Evolutionary conservation across 257 asterid species (phyloP), one percentile per base, ranked within the genome.

Genomic region (Scutellaria minor): DNA sequence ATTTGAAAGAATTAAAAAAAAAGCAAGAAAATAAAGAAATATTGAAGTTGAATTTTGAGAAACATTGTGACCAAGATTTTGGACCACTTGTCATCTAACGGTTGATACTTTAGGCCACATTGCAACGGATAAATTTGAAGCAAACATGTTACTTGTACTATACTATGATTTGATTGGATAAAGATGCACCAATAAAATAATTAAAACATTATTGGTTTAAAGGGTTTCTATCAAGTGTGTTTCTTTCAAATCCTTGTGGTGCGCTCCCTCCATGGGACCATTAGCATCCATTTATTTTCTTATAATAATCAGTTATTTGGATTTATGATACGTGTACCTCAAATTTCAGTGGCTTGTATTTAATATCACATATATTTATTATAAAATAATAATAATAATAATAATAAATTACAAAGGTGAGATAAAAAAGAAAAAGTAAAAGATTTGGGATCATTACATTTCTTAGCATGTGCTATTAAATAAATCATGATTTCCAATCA

Each of bases 81-180:
- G 80, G 84, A 76, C 86, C 86, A 78, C 79, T 24, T 67, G 72
- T 54, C 62, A 69, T 51, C 50, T 77, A 66, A 58, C 68, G 57
- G 67, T 31, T 51, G 64, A 72, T 24, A 44, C 11, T 57, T 60
- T 31, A 64, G 60, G 47, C 71, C 71, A 68, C 62, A 68, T 65
- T 68, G 72, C 44, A 78, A 78, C 55, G 78, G 85, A 78, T 75
- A 81, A 68, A 71, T 68, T 37, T 79, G 56, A 73, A 67, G 66
- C 75, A 68, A 27, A 67, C 71, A 63, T 68, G 72, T 72, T 65
- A 27, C 73, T 65, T 72, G 68, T 72, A 11, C 24, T 59, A 40
- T 35, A 67, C 53, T 56, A 42, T 35, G 58, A 76, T 71, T 61
- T 76, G 66, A 63, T 63, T 63, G 71, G 70, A 72, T 76, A 63